Base-by-base conservation (phyloP, 1,284 basidiomycete species). In the Cerrena zonata region DNA sequence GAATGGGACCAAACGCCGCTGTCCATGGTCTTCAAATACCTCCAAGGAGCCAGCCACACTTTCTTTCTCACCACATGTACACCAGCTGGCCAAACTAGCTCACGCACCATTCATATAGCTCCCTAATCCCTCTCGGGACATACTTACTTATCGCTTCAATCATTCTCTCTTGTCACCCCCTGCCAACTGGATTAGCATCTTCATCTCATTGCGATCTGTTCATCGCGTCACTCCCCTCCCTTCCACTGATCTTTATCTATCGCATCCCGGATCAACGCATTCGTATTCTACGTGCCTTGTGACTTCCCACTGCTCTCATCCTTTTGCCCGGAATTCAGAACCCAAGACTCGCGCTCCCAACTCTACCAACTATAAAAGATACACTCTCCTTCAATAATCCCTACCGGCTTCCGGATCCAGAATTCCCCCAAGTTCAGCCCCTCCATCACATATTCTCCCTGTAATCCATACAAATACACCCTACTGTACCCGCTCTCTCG, bases 181-280 rank as follows among this genome's bases (percentile, higher is more conserved):
- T 44, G 37, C 38, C 47, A 40, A 24, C 39, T 25, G 21, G 24
- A 21, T 40, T 41, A 5, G 11, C 38, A 45, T 18, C 47, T n/a
- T 19, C 37, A 19, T 36, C 24, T 15, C n/a, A 23, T 18, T 27
- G n/a, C 47, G 15, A 13, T 25, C 23, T 22, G 52, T 37, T 55
- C 51, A 34, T 55, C 56, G n/a, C n/a, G n/a, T n/a, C n/a, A n/a
- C n/a, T n/a, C n/a, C n/a, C n/a, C n/a, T 52, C 56, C 52, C 55
- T 55, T 56, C 45, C 47, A 51, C 39, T 56, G 62, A 58, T 59
- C 53, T 42, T 64, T 64, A 65, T 66, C 65, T 57, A 61, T 60
- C 57, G 54, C 55, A 46, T 45, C 51, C 62, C 62, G 62, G 61
- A 61, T 62, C 61, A 61, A 54, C 57, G 55, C 30, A 52, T 39